phyloP scores from a whole-genome alignment of 495 filamentous ascomycete genomes.

The Trichoderma erinaceum region DNA sequence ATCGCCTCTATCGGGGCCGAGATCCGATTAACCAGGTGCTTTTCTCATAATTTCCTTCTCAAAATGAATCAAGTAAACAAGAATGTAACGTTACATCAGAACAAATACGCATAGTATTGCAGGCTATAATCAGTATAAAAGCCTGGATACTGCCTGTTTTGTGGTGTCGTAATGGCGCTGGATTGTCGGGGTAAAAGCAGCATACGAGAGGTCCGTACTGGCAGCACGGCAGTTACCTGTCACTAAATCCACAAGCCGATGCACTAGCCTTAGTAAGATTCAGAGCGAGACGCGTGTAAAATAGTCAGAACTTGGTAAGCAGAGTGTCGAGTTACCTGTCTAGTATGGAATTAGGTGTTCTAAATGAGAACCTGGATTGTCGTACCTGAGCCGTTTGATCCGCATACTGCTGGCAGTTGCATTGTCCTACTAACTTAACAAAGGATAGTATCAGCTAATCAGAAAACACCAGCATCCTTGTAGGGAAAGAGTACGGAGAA shows the following conservation, averaged over 20 bases:
- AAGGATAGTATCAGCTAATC: no score
- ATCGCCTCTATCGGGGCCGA: neutral
- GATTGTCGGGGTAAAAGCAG: neutral
- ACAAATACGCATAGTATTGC: neutral
- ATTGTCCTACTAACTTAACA: no score
- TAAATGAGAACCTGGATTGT: neutral
- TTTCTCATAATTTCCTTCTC: neutral
- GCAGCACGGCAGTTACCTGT: neutral
- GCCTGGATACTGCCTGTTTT: neutral
- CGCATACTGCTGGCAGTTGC: no score
- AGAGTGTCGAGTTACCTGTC: neutral
- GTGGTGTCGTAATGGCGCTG: neutral
- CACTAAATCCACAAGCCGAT: no score
- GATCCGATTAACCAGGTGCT: neutral
- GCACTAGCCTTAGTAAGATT: neutral
- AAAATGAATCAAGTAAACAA: neutral
- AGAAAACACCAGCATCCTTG: no score
- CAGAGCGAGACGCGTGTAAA: neutral
- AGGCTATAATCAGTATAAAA: neutral
- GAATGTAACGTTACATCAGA: neutral
- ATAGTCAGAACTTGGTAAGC: neutral
- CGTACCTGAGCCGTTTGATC: no score
- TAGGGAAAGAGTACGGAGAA: no score
- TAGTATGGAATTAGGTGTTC: neutral
- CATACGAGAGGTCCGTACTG: neutral